Base-by-base conservation (phyloP, 805 yeast genomes). In the Candida sithepensis region DNA sequence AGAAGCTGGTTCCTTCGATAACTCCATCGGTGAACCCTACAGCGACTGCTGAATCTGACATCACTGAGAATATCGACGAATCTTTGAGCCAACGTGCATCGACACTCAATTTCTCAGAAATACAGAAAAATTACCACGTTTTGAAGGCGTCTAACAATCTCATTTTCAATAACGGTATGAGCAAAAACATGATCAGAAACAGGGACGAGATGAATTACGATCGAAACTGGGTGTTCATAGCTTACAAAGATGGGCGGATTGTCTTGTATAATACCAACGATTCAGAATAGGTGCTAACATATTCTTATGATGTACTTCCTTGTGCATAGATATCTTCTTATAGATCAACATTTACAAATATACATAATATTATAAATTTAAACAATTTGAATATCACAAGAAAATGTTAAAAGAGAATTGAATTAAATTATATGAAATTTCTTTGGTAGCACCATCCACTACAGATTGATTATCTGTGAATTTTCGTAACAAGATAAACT, bases 191-290 rank as follows among this genome's bases (percentile, higher is more conserved):
- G 5, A 57, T 67, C 2, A 52, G 62, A 30, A 52, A 53, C 23
- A 56, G 69, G 26, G 60, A 65, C 8, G 67, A 65, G 43, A 41
- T 45, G 39, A 51, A 44, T 10, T 48, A 52, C 21, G 58, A 56
- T 34, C 46, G 51, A 10, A 48, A 55, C 19, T 64, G 66, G 67
- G 46, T 65, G 28, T 57, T 61, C 36, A 52, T 65, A 8, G 71
- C 64, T 2, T 66, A 57, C 39, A 63, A 64, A 44, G 69, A 67
- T 46, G 71, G 72, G 7, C 58, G 63, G 28, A 43, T 67, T 18
- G 54, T 58, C 0, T 20, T 65, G 20, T 63, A 66, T 38, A 47
- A 49, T 14, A 45, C 45, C 5, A 28, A 28, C 9, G 49, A 43
- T 36, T 18, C 30, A 8, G 8, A n/a, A 9, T 30, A 12, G 14